phyloP scores from a whole-genome alignment of 306 rosid genomes.

The Vachellia pachyceras region DNA sequence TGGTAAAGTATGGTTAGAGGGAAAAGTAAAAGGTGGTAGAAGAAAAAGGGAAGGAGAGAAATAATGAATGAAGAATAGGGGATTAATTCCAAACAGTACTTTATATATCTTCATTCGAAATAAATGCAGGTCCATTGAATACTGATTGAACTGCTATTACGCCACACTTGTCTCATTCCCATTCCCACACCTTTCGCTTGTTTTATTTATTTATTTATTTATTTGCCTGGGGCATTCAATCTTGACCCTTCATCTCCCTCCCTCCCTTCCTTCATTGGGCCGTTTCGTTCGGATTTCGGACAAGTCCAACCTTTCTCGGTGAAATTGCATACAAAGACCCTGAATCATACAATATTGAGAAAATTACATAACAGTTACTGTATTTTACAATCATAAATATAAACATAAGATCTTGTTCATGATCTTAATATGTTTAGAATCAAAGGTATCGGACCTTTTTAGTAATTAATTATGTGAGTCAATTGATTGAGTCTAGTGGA shows the following conservation, averaged over 20 bases:
- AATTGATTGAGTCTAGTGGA: no score
- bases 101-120: neutral
- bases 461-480: no score
- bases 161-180: slow-evolving; percentile 36
- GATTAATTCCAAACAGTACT: neutral
- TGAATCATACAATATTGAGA: no score
- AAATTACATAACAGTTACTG: no score
- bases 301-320: neutral
- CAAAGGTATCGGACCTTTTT: no score
- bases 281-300: slow-evolving; percentile 32
- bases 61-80: neutral
- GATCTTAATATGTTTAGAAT: no score
- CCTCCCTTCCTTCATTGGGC: neutral
- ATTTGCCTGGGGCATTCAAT: no score
- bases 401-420: no score
- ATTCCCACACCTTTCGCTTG: neutral
- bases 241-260: neutral
- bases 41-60: neutral
- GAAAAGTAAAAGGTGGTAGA: neutral
- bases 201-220: no score
- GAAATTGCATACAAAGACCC: neutral
- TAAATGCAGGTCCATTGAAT: slow-evolving; percentile 12
- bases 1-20: neutral
- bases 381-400: no score
- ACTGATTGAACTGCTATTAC: slow-evolving; percentile 37